Evolutionary conservation across 768 basidiomycete species (phyloP).

Genomic region (Hypholoma sublateritium): DNA sequence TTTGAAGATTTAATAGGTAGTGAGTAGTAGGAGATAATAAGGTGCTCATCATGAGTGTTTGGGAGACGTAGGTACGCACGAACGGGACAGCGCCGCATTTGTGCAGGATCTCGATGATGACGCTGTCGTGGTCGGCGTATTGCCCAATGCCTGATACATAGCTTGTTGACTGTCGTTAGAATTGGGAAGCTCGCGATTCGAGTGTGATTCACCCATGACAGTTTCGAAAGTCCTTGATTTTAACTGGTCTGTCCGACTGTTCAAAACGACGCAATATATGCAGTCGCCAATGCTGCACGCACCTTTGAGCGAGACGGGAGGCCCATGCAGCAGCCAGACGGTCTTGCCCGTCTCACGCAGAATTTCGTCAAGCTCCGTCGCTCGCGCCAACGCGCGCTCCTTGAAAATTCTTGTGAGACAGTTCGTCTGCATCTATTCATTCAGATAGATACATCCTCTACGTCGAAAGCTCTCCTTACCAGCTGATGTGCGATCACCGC

Average conservation of each 20-base stretch:
- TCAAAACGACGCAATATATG: background rate
- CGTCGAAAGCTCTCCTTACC: slow-evolving; percentile 52
- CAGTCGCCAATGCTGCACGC: too few species aligned
- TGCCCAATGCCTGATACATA: too few species aligned
- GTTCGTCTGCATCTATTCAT: slow-evolving; percentile 50
- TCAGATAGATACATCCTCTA: background rate
- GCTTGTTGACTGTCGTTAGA: too few species aligned
- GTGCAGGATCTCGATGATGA: slow-evolving; percentile 63
- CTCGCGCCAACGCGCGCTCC: slow-evolving; percentile 65
- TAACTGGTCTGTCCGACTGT: slow-evolving; percentile 66
- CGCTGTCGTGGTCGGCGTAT: slow-evolving; percentile 56
- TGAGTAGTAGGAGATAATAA: too few species aligned
- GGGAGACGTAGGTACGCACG: slow-evolving; percentile 72
- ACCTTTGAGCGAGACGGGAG: slow-evolving; percentile 14
- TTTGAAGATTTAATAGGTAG: too few species aligned
- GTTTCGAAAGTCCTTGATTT: slow-evolving; percentile 69
- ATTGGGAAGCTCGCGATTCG: too few species aligned
- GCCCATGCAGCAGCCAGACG: slow-evolving; percentile 72
- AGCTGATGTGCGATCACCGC: too few species aligned
- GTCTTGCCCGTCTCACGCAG: slow-evolving; percentile 57
- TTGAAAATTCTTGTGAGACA: slow-evolving; percentile 83
- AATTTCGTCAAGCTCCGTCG: slow-evolving; percentile 63
- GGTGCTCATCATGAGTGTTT: slow-evolving; percentile 71
- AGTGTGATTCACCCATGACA: slow-evolving; percentile 59
- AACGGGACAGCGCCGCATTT: slow-evolving; percentile 69